Evolutionary conservation across 208 protist species (phyloP), one percentile per base, ranked within the genome.

Genomic region (Trypanosomatidae sp.): DNA sequence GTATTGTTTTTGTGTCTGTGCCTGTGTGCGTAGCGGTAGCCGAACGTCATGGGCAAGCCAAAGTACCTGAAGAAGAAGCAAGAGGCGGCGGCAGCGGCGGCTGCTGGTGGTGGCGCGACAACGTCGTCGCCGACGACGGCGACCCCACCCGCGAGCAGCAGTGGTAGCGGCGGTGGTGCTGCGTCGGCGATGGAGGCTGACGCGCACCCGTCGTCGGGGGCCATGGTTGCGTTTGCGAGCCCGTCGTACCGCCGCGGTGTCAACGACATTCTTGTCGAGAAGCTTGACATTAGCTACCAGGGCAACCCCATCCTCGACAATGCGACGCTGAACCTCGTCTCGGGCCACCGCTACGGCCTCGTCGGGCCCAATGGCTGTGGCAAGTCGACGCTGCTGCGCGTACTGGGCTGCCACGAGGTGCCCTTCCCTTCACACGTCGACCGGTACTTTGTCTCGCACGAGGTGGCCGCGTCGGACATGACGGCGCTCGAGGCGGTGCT

Each of bases 401-500:
- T 80, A 20, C 64, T 96, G 7, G 88, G 75, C 19, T 92, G 27
- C 49, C 60, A 83, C 43, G 79, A 85, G 43, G 94, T 97, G 33
- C 79, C 74, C 2, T 95, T 98, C 35, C 95, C 96, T 0, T 68
- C 77, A 16, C 76, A 97, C 68, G 71, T 98, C 1, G 70, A 97
- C 46, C 84, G 97, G 27, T 89, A 97, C 63, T 97, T 97, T 66
- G 86, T 99, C 18, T 96, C 97, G 35, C 94, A 98, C 48, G 97
- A 99, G 63, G 97, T 97, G 25, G 85, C 66, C 21, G 69, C 85
- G 18, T 78, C 65, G 6, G 82, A 94, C 42, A 72, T 76, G 62
- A 62, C 63, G 19, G 82, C 80, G n/a, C 56, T 94, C 11, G 80
- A 95, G 4, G 72, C 71, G 7, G 87, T 95, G 20, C 48, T 95